These are phyloP conservation scores for Arabidopsis arenosa DNA, from an alignment of 345 rosid species.

Conservation along the genomic window DNA sequence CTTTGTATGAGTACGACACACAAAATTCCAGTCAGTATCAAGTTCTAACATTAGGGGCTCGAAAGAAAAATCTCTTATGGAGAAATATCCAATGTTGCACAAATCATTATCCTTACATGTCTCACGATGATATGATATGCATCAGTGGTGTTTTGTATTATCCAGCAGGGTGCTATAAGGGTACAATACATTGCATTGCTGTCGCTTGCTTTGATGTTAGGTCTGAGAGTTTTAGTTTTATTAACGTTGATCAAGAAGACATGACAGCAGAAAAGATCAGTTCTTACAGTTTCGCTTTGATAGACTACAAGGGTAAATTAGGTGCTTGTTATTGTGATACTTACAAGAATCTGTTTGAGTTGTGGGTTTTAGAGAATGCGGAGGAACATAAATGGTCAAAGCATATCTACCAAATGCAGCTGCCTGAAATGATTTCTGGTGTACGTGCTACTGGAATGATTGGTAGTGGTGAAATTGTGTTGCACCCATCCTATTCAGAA, in stretches of 20 bases:
- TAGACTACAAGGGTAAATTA: not conserved
- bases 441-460: not conserved
- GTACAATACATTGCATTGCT: too few relatives aligned
- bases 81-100: not conserved
- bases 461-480: not conserved
- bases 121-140: not conserved
- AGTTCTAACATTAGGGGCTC: too few relatives aligned
- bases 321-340: not conserved
- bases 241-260: not conserved
- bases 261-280: not conserved
- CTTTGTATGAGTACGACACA: too few relatives aligned
- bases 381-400: slow-evolving; percentile 5
- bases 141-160: slow-evolving; percentile 4
- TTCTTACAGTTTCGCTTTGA: not conserved
- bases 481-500: too few relatives aligned
- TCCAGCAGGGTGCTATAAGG: not conserved
- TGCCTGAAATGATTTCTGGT: not conserved
- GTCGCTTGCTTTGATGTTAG: slow-evolving; percentile 3
- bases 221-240: not conserved
- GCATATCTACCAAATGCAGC: not conserved
- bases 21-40: too few relatives aligned
- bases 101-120: not conserved
- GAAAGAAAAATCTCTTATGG: not conserved
- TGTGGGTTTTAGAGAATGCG: not conserved
- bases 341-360: not conserved